phyloP scores from a whole-genome alignment of 2,329 filamentous ascomycete genomes.

The Xylaria sp. region DNA sequence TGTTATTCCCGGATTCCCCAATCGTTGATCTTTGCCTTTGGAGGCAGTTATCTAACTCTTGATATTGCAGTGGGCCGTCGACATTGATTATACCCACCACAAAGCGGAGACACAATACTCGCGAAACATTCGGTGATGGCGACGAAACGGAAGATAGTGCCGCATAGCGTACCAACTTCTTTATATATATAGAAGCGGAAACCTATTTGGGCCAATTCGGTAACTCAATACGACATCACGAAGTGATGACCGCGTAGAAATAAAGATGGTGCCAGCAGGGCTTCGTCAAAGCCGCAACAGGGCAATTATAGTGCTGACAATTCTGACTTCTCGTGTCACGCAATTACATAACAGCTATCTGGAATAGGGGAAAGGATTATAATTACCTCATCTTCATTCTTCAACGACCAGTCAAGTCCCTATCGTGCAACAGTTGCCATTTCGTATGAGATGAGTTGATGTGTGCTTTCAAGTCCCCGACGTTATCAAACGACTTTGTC shows the following conservation, averaged over 20 bases:
- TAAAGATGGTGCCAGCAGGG: neutral
- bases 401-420: constrained; percentile 45
- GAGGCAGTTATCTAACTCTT: constrained; percentile 29
- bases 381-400: constrained; percentile 20
- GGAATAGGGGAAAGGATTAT: constrained; percentile 14
- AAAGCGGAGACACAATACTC: constrained; percentile 32
- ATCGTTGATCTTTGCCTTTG: constrained; percentile 27
- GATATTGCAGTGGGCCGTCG: constrained; percentile 35
- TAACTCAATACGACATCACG: neutral
- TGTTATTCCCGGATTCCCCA: constrained; percentile 4
- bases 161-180: neutral
- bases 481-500: constrained; percentile 49
- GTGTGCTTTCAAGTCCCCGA: constrained; percentile 49
- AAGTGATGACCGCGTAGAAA: constrained; percentile 1
- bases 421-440: constrained; percentile 57
- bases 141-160: neutral
- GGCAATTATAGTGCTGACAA: neutral
- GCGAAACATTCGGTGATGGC: constrained; percentile 22
- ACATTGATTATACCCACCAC: constrained; percentile 36
- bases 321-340: neutral
- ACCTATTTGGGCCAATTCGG: neutral
- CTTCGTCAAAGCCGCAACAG: constrained; percentile 7
- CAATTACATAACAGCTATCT: constrained; percentile 11
- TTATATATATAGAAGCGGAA: neutral
- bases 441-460: constrained; percentile 54